Base-by-base conservation (phyloP, 2,329 filamentous ascomycete genomes). In the Fusarium paranaense region DNA sequence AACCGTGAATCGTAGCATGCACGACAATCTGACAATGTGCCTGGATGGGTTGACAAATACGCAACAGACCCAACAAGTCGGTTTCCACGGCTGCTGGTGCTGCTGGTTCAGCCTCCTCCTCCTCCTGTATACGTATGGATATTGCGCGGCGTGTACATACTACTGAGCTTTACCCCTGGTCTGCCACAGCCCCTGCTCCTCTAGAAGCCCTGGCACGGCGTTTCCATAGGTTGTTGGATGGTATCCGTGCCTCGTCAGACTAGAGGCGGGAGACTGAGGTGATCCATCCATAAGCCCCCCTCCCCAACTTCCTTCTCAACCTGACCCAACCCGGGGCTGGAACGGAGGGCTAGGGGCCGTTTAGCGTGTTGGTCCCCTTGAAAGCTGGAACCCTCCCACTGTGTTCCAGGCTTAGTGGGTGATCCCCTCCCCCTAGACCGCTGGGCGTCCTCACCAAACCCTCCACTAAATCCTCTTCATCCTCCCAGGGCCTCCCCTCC, bases 331-430 rank as follows among this genome's bases (percentile, higher is more conserved):
- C 69, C 66, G 52, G 38, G 66, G 66, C 59, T 75, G 69, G 72
- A 75, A 75, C 72, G 65, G 27, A 54, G 47, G 6, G 69, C 40
- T 75, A 74, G 72, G 69, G 59, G 72, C 72, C 69, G 62, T 75
- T 74, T 74, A 74, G 72, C 57, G 72, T 45, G 37, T 32, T 70
- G 33, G 69, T 66, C 72, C 68, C 72, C 69, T 74, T 54, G 64
- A 60, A 67, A 74, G 67, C 66, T 75, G 68, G 62, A 73, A 64
- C 73, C 70, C 66, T 71, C 65, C 66, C 62, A 50, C 64, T 73
- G 70, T 63, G 62, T 71, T 70, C 65, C 56, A 69, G 70, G 60
- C 71, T 67, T 76, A 71, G 73, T 72, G 64, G 73, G 45, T 66
- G 65, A 69, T 71, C 74, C 58, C 54, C 61, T 45, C 72, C 67